A percentile compares a stretch with the other conserved stretches of the same genome.
phyloP scores from a whole-genome alignment of 805 yeast species.

The Yamadazyma nakazawae region DNA sequence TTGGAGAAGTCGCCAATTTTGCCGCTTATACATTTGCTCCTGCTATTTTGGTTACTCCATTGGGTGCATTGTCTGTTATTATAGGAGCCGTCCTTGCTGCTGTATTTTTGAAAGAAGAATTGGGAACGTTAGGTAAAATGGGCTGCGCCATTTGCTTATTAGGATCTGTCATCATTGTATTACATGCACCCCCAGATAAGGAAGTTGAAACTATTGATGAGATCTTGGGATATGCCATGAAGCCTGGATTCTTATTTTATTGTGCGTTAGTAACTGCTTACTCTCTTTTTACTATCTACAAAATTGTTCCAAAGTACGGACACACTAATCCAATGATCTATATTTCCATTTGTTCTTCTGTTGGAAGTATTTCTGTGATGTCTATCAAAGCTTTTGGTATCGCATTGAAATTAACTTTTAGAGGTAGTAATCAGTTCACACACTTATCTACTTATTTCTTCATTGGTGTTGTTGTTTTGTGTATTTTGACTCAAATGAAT shows the following conservation, averaged over 20 bases:
- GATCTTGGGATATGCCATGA: constrained; percentile 72
- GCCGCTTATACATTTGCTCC: constrained; percentile 97
- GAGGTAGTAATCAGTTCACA: constrained; percentile 84
- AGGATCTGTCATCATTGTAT: constrained; percentile 82
- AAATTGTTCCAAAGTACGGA: constrained; percentile 79
- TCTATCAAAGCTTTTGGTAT: constrained; percentile 91
- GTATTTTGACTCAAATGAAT: constrained; percentile 90
- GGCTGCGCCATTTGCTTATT: constrained; percentile 89
- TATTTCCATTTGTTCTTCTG: constrained; percentile 84
- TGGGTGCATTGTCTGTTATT: constrained; percentile 86
- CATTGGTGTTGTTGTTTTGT: constrained; percentile 69
- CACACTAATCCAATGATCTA: constrained; percentile 82
- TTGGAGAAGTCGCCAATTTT: constrained; percentile 88
- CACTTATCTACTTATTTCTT: constrained; percentile 83
- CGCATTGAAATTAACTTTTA: constrained; percentile 78
- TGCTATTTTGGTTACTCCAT: constrained; percentile 85
- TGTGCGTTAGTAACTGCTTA: constrained; percentile 60
- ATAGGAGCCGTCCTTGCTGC: constrained; percentile 92
- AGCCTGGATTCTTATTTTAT: constrained; percentile 73
- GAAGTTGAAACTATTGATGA: constrained; percentile 87
- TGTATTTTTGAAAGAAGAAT: constrained; percentile 76
- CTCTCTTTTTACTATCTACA: constrained; percentile 75
- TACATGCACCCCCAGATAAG: constrained; percentile 94
- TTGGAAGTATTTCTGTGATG: constrained; percentile 89
- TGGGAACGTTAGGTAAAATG: constrained; percentile 84